These are phyloP conservation scores for Colletotrichum eremochloae DNA, from an alignment of 2,329 filamentous ascomycete genomes.

Conservation along the genomic window DNA sequence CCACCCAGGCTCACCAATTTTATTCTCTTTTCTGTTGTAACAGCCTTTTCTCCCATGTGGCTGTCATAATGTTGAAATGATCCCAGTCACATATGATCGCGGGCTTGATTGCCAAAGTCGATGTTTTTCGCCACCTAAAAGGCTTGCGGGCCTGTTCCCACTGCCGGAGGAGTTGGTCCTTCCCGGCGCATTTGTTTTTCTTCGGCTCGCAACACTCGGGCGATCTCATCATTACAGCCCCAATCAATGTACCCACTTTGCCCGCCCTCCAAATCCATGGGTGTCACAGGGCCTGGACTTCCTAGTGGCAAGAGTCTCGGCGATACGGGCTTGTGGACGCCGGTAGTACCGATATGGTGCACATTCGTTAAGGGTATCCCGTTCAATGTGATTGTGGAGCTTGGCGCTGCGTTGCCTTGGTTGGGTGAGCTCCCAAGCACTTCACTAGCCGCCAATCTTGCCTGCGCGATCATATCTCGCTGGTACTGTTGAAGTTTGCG, in stretches of 20 bases:
- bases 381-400: constrained; percentile 51
- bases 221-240: constrained; percentile 46
- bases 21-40: not conserved
- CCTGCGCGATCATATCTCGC: constrained; percentile 72
- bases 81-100: not conserved
- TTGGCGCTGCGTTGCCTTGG: constrained; percentile 46
- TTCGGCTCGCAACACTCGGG: constrained; percentile 45
- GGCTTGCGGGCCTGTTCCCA: constrained; percentile 50
- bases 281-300: constrained; percentile 72
- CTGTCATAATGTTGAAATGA: not conserved
- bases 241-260: constrained; percentile 56
- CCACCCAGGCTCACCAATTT: not conserved
- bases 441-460: constrained; percentile 59
- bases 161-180: constrained; percentile 49
- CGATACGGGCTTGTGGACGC: constrained; percentile 61
- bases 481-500: constrained; percentile 70
- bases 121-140: constrained; percentile 43
- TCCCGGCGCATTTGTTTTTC: constrained; percentile 51
- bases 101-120: not conserved
- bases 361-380: constrained; percentile 54
- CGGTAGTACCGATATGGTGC: constrained; percentile 53
- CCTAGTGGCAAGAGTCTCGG: constrained; percentile 66
- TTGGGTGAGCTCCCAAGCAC: constrained; percentile 47
- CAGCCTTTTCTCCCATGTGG: too few relatives aligned
- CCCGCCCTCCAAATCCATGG: constrained; percentile 66